Evolutionary conservation across 139 green algal genomes (phyloP).

Genomic region (Pedinophyceae sp.): DNA sequence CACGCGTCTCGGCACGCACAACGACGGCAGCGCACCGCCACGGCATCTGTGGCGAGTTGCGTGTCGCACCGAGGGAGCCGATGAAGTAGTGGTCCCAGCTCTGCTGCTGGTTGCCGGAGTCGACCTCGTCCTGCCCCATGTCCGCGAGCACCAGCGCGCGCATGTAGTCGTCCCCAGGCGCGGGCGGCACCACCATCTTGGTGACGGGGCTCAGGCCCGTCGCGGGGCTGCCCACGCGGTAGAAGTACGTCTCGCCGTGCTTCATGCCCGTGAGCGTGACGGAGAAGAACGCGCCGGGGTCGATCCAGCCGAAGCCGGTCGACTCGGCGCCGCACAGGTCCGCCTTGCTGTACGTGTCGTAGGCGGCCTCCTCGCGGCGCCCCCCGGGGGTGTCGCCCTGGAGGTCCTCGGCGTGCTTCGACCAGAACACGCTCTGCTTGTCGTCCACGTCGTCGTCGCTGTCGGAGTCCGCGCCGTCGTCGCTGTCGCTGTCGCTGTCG

Average conservation of each 20-base stretch:
- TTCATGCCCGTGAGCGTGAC: constrained; percentile 24
- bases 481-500: background rate
- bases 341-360: too few relatives aligned
- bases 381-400: background rate
- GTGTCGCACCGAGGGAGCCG: constrained; percentile 6
- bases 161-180: constrained; percentile 15
- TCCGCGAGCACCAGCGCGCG: constrained; percentile 16
- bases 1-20: background rate
- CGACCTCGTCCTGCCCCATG: constrained; percentile 28
- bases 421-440: too few relatives aligned
- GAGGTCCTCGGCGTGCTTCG: too few relatives aligned
- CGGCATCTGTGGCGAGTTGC: constrained; percentile 15
- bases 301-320: background rate
- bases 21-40: background rate
- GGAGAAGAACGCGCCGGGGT: background rate
- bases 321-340: background rate
- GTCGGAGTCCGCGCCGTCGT: too few relatives aligned
- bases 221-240: constrained; percentile 26
- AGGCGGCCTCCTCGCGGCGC: background rate
- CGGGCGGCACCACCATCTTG: constrained; percentile 30
- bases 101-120: constrained; percentile 21
- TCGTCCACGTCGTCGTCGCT: too few relatives aligned
- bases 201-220: constrained; percentile 10
- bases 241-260: constrained; percentile 35
- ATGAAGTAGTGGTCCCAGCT: constrained; percentile 9